phyloP scores from a whole-genome alignment of 768 basidiomycete species.

The Amanita rubescens region DNA sequence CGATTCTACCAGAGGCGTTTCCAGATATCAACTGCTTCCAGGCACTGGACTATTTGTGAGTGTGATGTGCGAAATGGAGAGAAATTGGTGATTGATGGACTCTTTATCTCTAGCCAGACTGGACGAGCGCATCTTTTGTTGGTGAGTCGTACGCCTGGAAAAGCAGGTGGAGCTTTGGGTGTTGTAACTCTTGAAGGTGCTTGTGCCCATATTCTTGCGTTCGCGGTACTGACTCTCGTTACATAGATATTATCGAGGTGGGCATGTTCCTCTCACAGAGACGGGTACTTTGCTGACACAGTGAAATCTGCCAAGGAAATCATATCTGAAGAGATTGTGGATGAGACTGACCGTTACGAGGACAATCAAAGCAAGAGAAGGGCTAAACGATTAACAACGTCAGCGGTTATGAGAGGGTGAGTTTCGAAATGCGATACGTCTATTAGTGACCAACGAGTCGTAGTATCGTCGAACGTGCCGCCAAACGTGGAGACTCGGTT shows the following conservation, averaged over 20 bases:
- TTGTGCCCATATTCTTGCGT: conserved; percentile 7
- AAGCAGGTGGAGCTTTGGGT: conserved; percentile 78
- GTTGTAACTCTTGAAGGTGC: conserved; percentile 84
- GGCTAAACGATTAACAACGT: conserved; percentile 65
- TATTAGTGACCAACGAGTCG: not conserved
- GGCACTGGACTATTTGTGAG: conserved; percentile 86
- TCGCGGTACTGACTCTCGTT: not conserved
- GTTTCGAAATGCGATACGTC: conserved; percentile 13
- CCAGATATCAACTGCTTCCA: conserved; percentile 93
- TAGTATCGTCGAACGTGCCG: conserved; percentile 52
- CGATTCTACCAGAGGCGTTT: conserved; percentile 82
- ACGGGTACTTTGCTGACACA: not conserved
- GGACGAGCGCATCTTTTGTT: conserved; percentile 90
- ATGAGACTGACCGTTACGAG: conserved; percentile 88
- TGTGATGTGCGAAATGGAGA: not conserved
- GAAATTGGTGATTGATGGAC: not conserved
- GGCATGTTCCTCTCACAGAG: conserved; percentile 7
- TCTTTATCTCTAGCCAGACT: conserved; percentile 58
- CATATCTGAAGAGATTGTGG: conserved; percentile 92
- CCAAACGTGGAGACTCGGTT: conserved; percentile 21
- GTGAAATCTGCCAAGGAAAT: conserved; percentile 57
- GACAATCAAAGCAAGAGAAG: conserved; percentile 77
- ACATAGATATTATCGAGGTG: conserved; percentile 70
- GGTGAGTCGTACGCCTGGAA: conserved; percentile 78
- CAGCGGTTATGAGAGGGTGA: conserved; percentile 74